Percentiles rank a stretch among this genome's conserved stretches.
phyloP scores from a whole-genome alignment of 2,329 filamentous ascomycete genomes.

The Trichoderma harzianum region DNA sequence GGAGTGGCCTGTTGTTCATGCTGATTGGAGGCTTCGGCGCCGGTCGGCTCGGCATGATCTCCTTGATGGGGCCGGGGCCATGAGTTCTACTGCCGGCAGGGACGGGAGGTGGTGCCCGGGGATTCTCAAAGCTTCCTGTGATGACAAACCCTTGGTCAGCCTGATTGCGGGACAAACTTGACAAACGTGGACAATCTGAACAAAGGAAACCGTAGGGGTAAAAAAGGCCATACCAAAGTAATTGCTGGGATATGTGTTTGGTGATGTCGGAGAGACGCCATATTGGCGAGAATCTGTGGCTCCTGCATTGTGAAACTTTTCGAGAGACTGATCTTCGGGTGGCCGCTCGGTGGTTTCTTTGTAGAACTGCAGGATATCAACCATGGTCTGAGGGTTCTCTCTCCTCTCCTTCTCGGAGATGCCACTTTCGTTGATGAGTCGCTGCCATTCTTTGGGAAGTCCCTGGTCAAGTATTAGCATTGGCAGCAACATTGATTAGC shows the following conservation, averaged over 20 bases:
- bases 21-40: conserved; percentile 81
- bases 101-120: conserved; percentile 85
- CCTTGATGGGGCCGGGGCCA: conserved; percentile 43
- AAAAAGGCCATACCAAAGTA: conserved; percentile 50
- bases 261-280: conserved; percentile 44
- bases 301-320: conserved; percentile 91
- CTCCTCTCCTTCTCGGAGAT: conserved; percentile 95
- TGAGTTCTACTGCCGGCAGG: conserved; percentile 54
- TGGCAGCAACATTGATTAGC: neutral
- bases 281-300: conserved; percentile 50
- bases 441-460: conserved; percentile 96
- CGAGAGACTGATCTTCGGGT: conserved; percentile 83
- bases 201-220: conserved; percentile 34
- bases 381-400: conserved; percentile 91
- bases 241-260: conserved; percentile 52
- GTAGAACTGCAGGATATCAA: conserved; percentile 95
- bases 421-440: conserved; percentile 89
- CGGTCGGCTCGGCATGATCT: conserved; percentile 72
- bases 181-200: conserved; percentile 48
- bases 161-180: conserved; percentile 60
- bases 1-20: conserved; percentile 54
- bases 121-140: conserved; percentile 96
- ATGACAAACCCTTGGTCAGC: conserved; percentile 67
- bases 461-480: conserved; percentile 54
- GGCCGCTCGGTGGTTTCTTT: conserved; percentile 83